These are phyloP conservation scores for Mrakia hoshinonis DNA, from an alignment of 768 basidiomycete species.

Conservation along the genomic window DNA sequence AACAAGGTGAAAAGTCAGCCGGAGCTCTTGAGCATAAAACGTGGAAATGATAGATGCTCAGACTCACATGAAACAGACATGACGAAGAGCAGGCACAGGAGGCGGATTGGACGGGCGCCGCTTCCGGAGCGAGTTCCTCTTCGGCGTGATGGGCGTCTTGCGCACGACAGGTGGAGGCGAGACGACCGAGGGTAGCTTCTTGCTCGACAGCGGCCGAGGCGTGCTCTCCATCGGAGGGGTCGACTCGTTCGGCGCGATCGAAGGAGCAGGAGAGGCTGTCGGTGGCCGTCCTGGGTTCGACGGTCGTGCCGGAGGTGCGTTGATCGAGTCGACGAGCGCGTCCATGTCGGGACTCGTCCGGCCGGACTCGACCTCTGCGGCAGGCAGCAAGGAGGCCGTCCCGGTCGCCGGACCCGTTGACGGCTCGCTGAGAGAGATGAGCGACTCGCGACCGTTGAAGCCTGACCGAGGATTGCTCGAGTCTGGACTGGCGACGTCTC, in stretches of 20 bases:
- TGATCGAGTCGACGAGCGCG: slow-evolving; percentile 12
- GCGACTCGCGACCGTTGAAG: slow-evolving; percentile 2
- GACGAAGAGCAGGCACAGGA: neutral
- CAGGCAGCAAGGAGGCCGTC: neutral
- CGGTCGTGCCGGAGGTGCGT: slow-evolving; percentile 14
- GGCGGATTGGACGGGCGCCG: slow-evolving; percentile 6
- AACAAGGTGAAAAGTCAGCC: neutral
- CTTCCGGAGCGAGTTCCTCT: slow-evolving; percentile 10
- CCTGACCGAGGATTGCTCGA: neutral
- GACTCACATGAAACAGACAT: slow-evolving; percentile 28
- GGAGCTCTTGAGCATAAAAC: too few species aligned
- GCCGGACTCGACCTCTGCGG: neutral
- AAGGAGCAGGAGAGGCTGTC: neutral
- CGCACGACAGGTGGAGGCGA: neutral
- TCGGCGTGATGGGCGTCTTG: neutral
- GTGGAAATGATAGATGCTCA: neutral
- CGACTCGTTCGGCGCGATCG: neutral
- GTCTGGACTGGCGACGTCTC: neutral
- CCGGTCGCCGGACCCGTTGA: neutral
- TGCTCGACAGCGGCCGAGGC: neutral
- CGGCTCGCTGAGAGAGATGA: neutral
- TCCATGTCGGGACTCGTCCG: slow-evolving; percentile 15
- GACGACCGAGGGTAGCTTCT: neutral
- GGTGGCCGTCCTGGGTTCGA: neutral
- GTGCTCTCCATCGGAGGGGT: neutral